These are phyloP conservation scores for Ascochyta fabae DNA, from an alignment of 2,329 filamentous ascomycete species.

Conservation along the genomic window DNA sequence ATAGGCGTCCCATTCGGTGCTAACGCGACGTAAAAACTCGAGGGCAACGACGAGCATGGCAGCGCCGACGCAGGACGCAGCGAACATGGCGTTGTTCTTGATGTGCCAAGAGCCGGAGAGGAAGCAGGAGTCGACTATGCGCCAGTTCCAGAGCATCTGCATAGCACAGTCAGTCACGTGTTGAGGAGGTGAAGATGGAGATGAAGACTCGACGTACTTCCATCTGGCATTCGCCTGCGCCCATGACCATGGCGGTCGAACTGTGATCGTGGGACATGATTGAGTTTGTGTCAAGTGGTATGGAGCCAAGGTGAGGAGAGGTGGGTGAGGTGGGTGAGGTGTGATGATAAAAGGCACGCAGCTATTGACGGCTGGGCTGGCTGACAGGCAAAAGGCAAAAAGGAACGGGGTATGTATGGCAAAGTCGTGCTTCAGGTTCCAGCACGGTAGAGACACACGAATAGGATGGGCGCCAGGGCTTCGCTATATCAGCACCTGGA, in stretches of 20 bases:
- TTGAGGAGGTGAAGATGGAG: neutral
- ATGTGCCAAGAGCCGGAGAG: constrained; percentile 73
- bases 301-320: constrained; percentile 2
- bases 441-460: neutral
- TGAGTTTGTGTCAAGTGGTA: neutral
- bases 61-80: constrained; percentile 79
- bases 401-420: neutral
- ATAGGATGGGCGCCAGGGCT: neutral
- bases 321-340: neutral
- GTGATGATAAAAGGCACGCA: neutral
- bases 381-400: too few relatives aligned
- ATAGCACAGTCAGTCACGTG: constrained; percentile 2
- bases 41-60: constrained; percentile 75
- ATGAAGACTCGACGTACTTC: constrained; percentile 37
- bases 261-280: constrained; percentile 24
- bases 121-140: constrained; percentile 75
- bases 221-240: constrained; percentile 47
- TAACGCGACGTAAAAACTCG: constrained; percentile 72
- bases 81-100: constrained; percentile 73
- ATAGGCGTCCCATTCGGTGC: constrained; percentile 75
- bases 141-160: constrained; percentile 83
- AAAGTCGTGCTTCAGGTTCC: neutral
- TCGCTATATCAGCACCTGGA: constrained; percentile 18
- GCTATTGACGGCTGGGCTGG: too few relatives aligned
- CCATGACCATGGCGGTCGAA: constrained; percentile 18